Evolutionary conservation across 2,329 filamentous ascomycete species (phyloP), one percentile per base, ranked within the genome.

Genomic region (Cytospora chrysosperma): DNA sequence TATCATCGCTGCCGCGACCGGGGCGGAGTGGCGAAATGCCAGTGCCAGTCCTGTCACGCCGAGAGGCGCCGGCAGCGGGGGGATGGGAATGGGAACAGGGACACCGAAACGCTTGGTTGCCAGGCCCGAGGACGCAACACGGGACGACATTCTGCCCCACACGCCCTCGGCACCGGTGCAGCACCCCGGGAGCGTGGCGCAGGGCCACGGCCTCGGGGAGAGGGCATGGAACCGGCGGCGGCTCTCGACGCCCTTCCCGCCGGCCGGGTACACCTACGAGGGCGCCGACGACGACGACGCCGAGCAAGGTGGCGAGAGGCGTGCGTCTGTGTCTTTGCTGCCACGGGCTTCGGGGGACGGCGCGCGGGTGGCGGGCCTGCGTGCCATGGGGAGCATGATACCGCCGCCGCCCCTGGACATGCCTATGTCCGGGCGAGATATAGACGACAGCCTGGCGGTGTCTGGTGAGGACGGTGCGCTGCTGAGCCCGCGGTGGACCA

Each of bases 21-120:
- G 63, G 12, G 60, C 60, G 9, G 56, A 65, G 1, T 63, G 63
- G 63, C 37, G 40, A 34, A 27, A 5, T 2, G 51, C 24, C 3
- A 54, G 57, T 2, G 51, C 24, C 3, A 54, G 57, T 17, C 56
- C 63, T 66, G 91, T 91, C 0, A 88, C 81, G 26, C 84, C 88
- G 67, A 82, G 88, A 30, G 91, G 88, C 0, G 82, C n/a, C n/a
- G n/a, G n/a, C n/a, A n/a, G 98, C 3, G 85, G 82, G 65, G 82
- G 84, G 4, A 34, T 78, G 80, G 86, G 79, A 79, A 86, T 67
- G 81, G 90, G 68, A 86, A 30, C 88, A 65, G 84, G 93, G 26
- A 19, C 58, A 21, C 58, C 58, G 50, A 47, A 24, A 21, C 50
- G 4, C 28, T 9, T 30, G 4, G 9, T 5, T 30, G 28, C 30